Conservation (phyloP, 768 basidiomycete species). For the Naematelia encephala region DNA sequence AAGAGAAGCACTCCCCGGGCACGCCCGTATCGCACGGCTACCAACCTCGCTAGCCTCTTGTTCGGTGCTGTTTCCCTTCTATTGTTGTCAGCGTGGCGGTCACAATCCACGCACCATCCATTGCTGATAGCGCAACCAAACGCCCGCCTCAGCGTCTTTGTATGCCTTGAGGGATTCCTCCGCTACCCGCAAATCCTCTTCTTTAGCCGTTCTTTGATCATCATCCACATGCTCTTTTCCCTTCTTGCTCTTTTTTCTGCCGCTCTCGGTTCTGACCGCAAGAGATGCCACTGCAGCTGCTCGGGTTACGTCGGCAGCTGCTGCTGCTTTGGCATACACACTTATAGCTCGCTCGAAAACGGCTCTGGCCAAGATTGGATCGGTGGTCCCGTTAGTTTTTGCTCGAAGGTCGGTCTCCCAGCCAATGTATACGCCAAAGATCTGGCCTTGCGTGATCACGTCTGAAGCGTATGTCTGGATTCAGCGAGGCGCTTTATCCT, state of each 20-base stretch:
- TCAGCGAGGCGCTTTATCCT: not conserved
- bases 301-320: slow-evolving; percentile 3
- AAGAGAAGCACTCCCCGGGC: slow-evolving; percentile 31
- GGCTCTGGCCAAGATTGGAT: slow-evolving; percentile 15
- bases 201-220: not conserved
- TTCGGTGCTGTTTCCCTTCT: slow-evolving; percentile 6
- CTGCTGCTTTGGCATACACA: slow-evolving; percentile 12
- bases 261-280: not conserved
- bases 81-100: not conserved
- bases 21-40: slow-evolving; percentile 32
- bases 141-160: slow-evolving; percentile 35
- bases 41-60: slow-evolving; percentile 13
- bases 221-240: slow-evolving; percentile 16
- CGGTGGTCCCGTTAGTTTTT: slow-evolving; percentile 13
- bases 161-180: slow-evolving; percentile 18
- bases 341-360: slow-evolving; percentile 35
- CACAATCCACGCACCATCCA: slow-evolving; percentile 32
- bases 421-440: slow-evolving; percentile 23
- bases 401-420: slow-evolving; percentile 40
- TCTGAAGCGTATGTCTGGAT: not conserved
- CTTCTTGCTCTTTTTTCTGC: slow-evolving; percentile 16
- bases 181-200: slow-evolving; percentile 4
- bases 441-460: slow-evolving; percentile 3
- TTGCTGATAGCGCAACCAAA: slow-evolving; percentile 37
- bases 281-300: not conserved